A percentile compares a stretch with the other conserved stretches of the same genome.
phyloP scores from a whole-genome alignment of 768 basidiomycete genomes.

The Leccinum olivaceopallidum region DNA sequence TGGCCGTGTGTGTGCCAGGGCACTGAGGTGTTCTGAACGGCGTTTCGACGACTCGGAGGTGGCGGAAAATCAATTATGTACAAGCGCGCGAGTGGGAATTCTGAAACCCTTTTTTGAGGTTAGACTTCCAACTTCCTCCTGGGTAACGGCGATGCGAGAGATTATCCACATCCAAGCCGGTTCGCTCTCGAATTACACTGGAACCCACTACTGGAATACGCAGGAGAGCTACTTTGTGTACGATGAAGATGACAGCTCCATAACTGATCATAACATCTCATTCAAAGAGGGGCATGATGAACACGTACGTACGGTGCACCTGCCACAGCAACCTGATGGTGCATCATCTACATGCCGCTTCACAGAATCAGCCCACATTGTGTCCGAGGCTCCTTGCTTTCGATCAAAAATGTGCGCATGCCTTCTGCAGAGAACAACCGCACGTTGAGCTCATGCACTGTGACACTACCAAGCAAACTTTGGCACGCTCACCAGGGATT shows the following conservation, averaged over 20 bases:
- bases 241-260: slow-evolving; percentile 42
- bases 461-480: slow-evolving; percentile 53
- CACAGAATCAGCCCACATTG: slow-evolving; percentile 39
- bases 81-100: slow-evolving; percentile 9
- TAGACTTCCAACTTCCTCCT: neutral
- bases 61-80: neutral
- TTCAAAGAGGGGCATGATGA: slow-evolving; percentile 60
- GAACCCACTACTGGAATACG: slow-evolving; percentile 82
- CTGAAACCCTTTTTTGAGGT: neutral
- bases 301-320: slow-evolving; percentile 41
- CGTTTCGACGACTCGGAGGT: neutral
- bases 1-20: neutral
- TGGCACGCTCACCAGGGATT: slow-evolving; percentile 51
- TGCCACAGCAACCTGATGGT: neutral
- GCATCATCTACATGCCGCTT: slow-evolving; percentile 3
- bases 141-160: slow-evolving; percentile 56
- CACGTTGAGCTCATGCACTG: slow-evolving; percentile 9
- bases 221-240: slow-evolving; percentile 69
- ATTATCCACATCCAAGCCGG: slow-evolving; percentile 81
- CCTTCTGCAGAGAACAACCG: slow-evolving; percentile 2
- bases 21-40: neutral
- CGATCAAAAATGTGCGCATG: slow-evolving; percentile 58
- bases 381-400: slow-evolving; percentile 68
- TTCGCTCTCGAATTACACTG: slow-evolving; percentile 61
- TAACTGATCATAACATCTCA: slow-evolving; percentile 56